Conservation (phyloP, 78 protist genomes). For the Chrysochromulina parva region DNA sequence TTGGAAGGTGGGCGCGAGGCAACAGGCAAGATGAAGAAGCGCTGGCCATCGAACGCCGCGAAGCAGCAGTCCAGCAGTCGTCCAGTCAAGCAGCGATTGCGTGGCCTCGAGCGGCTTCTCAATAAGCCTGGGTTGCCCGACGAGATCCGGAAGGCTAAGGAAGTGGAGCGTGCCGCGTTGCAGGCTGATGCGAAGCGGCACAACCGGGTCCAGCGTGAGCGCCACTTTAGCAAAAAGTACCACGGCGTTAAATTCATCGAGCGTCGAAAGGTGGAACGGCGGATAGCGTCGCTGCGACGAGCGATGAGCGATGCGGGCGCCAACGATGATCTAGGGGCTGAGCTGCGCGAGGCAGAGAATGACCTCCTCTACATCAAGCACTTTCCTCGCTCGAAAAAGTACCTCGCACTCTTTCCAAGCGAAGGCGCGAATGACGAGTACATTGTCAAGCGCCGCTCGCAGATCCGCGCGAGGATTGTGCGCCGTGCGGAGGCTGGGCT, state of each 20-base stretch:
- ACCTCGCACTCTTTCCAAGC: background rate
- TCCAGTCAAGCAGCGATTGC: background rate
- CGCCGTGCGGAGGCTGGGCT: background rate
- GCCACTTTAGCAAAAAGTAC: background rate
- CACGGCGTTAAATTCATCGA: slow-evolving; percentile 2
- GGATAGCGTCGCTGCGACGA: background rate
- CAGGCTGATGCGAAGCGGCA: background rate
- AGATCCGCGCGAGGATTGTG: slow-evolving; percentile 10
- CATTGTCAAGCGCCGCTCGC: background rate
- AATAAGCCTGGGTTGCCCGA: background rate
- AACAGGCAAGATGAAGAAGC: no score
- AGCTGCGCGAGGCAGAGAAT: background rate
- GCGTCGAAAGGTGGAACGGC: background rate
- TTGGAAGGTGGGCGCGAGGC: no score
- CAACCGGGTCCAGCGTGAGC: background rate
- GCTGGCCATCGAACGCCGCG: no score
- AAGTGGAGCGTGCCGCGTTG: background rate
- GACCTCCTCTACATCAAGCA: background rate
- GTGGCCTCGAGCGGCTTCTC: background rate
- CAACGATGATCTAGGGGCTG: background rate
- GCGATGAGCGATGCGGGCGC: background rate
- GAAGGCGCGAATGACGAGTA: background rate
- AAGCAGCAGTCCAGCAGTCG: no score
- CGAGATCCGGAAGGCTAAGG: background rate
- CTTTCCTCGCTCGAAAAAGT: background rate